Evolutionary conservation across 345 rosid genomes (phyloP).

Genomic region (Populus nigra): DNA sequence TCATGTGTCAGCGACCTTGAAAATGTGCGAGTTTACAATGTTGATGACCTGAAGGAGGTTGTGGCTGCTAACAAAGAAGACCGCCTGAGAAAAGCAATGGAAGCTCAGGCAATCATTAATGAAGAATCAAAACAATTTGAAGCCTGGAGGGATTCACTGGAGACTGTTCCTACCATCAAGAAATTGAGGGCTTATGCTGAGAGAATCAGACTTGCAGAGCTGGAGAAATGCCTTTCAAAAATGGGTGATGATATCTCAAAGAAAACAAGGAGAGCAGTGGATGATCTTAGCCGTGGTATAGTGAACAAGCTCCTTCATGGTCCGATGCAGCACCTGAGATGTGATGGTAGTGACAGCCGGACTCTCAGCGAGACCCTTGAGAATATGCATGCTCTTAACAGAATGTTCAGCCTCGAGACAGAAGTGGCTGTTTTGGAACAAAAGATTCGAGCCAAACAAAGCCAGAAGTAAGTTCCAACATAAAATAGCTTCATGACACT

Average conservation of each 20-base stretch:
- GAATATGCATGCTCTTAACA: slow-evolving; percentile 95
- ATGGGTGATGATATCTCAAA: slow-evolving; percentile 88
- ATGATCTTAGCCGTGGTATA: slow-evolving; percentile 87
- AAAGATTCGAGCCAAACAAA: slow-evolving; percentile 72
- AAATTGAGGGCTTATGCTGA: slow-evolving; percentile 91
- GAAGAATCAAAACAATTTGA: slow-evolving; percentile 84
- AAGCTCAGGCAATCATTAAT: slow-evolving; percentile 76
- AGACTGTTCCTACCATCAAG: slow-evolving; percentile 94
- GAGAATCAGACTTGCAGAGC: slow-evolving; percentile 72
- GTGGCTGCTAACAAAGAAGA: slow-evolving; percentile 98
- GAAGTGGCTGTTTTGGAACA: slow-evolving; percentile 69
- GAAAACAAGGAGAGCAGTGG: slow-evolving; percentile 80
- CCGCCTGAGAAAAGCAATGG: slow-evolving; percentile 83
- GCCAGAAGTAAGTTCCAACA: slow-evolving; percentile 31
- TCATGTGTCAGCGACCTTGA: slow-evolving; percentile 64
- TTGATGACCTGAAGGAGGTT: slow-evolving; percentile 97
- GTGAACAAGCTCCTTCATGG: slow-evolving; percentile 95
- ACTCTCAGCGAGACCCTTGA: slow-evolving; percentile 82
- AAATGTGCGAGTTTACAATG: slow-evolving; percentile 66
- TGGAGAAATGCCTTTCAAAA: slow-evolving; percentile 87
- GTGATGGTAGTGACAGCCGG: slow-evolving; percentile 78
- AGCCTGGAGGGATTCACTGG: slow-evolving; percentile 95
- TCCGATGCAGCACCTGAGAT: slow-evolving; percentile 98
- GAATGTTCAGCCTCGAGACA: slow-evolving; percentile 87
- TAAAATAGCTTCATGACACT: neutral